Percentiles rank a stretch among this genome's conserved stretches.
These are phyloP conservation scores for Cordyceps cateniannulata DNA, from an alignment of 2,329 filamentous ascomycete species.

Conservation along the genomic window DNA sequence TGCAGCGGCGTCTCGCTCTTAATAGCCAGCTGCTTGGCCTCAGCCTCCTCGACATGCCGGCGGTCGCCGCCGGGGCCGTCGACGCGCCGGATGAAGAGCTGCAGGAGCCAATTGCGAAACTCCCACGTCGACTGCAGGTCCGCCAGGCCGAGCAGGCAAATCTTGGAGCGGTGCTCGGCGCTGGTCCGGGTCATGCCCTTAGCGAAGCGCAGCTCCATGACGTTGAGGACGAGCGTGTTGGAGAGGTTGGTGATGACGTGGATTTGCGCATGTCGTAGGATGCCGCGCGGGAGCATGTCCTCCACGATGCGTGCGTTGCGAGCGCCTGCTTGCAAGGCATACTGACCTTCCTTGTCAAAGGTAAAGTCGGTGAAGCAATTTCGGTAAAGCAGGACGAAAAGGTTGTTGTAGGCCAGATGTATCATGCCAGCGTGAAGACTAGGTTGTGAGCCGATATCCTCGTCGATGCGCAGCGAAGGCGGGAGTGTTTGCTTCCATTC, in stretches of 20 bases:
- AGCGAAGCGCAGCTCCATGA: slow-evolving; percentile 33
- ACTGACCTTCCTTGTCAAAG: slow-evolving; percentile 27
- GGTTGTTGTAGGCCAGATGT: slow-evolving; percentile 40
- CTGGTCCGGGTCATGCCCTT: slow-evolving; percentile 33
- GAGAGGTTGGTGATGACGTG: slow-evolving; percentile 43
- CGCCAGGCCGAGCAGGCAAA: slow-evolving; percentile 39
- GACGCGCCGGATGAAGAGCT: slow-evolving; percentile 41
- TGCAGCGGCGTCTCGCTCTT: slow-evolving; percentile 6
- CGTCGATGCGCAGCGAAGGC: slow-evolving; percentile 10
- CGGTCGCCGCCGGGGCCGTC: slow-evolving; percentile 34
- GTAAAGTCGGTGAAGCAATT: slow-evolving; percentile 32
- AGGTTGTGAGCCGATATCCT: slow-evolving; percentile 21
- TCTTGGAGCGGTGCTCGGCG: slow-evolving; percentile 40
- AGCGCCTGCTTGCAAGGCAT: slow-evolving; percentile 38
- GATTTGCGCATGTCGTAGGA: slow-evolving; percentile 35
- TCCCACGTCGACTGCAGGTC: slow-evolving; percentile 45
- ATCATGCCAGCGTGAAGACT: slow-evolving; percentile 34
- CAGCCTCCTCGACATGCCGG: background rate
- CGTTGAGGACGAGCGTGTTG: slow-evolving; percentile 41
- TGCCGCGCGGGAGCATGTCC: slow-evolving; percentile 37
- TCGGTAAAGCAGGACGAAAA: slow-evolving; percentile 39
- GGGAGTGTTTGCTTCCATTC: slow-evolving; percentile 34
- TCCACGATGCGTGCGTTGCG: slow-evolving; percentile 40
- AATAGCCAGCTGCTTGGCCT: background rate
- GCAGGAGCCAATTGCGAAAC: slow-evolving; percentile 40